phyloP scores from a whole-genome alignment of 2,329 filamentous ascomycete species.

The Blumeria graminis region DNA sequence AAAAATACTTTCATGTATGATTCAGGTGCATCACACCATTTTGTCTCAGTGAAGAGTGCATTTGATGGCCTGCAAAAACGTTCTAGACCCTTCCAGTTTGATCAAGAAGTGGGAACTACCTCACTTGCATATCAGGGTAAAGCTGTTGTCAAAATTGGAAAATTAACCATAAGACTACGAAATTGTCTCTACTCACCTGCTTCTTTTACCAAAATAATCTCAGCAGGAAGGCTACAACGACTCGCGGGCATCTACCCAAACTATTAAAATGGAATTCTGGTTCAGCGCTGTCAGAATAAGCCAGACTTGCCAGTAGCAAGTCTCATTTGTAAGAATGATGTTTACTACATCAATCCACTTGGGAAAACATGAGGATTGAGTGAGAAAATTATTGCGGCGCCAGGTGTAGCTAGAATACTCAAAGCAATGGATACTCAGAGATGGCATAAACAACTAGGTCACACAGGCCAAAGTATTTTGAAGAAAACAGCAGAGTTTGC shows the following conservation, averaged over 20 bases:
- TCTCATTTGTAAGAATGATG: neutral
- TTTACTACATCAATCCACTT: conserved; percentile 1
- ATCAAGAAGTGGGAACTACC: too few species aligned
- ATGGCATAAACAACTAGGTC: neutral
- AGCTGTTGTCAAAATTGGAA: too few species aligned
- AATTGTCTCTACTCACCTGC: neutral
- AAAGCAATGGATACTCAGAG: neutral
- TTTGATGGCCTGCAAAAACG: too few species aligned
- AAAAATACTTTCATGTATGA: too few species aligned
- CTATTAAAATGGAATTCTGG: neutral
- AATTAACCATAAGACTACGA: neutral
- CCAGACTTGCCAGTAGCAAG: neutral
- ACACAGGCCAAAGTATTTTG: too few species aligned
- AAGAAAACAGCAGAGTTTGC: too few species aligned
- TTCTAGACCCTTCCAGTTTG: too few species aligned
- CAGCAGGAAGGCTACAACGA: neutral
- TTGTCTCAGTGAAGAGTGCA: too few species aligned
- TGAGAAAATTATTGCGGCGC: too few species aligned
- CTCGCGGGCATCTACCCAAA: neutral
- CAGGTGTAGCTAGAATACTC: too few species aligned
- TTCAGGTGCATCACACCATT: too few species aligned
- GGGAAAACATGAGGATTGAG: neutral
- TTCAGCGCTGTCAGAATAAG: neutral
- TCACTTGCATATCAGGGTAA: too few species aligned
- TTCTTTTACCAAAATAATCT: neutral